These are phyloP conservation scores for Cocos nucifera DNA, from an alignment of 176 grass and related monocot species.

Conservation along the genomic window DNA sequence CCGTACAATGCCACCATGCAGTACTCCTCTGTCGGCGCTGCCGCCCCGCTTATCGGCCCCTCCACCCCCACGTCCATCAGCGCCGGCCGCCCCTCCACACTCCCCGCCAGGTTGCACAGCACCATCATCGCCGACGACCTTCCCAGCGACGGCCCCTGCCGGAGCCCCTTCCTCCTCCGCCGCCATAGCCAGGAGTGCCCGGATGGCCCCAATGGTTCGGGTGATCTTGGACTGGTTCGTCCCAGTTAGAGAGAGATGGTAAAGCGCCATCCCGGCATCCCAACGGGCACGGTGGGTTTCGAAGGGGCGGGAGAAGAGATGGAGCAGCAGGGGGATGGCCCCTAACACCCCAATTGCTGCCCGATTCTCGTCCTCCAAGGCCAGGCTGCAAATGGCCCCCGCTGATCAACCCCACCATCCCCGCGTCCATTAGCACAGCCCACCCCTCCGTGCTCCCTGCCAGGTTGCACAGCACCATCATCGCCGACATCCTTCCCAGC, in stretches of 20 bases:
- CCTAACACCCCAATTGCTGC: conserved; percentile 74
- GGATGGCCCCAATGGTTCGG: conserved; percentile 43
- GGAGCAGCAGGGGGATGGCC: conserved; percentile 67
- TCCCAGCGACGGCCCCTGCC: conserved; percentile 25
- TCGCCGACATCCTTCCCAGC: no score
- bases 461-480: no score
- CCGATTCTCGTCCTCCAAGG: conserved; percentile 78
- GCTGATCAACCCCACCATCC: not conserved
- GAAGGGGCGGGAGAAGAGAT: conserved; percentile 30
- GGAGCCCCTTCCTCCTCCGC: conserved; percentile 9
- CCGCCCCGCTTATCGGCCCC: conserved; percentile 21
- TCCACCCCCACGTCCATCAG: conserved; percentile 68
- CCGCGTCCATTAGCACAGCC: no score
- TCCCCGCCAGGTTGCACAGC: conserved; percentile 52
- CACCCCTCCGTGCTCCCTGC: no score
- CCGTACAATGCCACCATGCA: conserved; percentile 69
- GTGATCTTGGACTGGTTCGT: conserved; percentile 77
- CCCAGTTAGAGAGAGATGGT: conserved; percentile 63
- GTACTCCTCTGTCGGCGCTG: conserved; percentile 29
- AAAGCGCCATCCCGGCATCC: conserved; percentile 75
- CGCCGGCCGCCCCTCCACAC: conserved; percentile 43
- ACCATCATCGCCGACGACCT: conserved; percentile 50
- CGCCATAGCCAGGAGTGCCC: conserved; percentile 40
- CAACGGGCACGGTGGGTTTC: conserved; percentile 36
- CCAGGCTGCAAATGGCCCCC: conserved; percentile 64